A percentile compares a stretch with the other conserved stretches of the same genome.
Conservation (phyloP, 2,329 filamentous ascomycete species). For the Cladosporium sp. region DNA sequence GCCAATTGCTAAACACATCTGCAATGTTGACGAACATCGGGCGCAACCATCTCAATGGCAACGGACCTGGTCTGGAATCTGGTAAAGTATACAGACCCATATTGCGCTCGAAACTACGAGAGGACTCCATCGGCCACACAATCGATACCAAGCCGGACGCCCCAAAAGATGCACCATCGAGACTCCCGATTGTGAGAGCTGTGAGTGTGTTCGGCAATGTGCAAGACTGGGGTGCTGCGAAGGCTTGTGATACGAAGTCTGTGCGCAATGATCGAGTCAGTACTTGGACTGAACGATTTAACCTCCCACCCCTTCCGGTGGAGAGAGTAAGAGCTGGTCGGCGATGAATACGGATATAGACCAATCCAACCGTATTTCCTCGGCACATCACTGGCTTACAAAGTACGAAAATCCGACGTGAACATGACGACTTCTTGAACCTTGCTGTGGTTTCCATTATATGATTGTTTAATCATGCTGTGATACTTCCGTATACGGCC, state of each 20-base stretch:
- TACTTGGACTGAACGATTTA: not conserved
- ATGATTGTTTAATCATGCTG: not conserved
- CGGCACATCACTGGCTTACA: not conserved
- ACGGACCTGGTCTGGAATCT: not conserved
- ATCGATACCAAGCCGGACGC: not conserved
- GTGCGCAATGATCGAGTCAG: not conserved
- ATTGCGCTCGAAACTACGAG: not conserved
- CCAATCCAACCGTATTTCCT: not conserved
- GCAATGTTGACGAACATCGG: no score
- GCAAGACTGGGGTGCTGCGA: not conserved
- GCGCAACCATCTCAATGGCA: not conserved
- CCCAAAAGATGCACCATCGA: not conserved
- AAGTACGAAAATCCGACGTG: not conserved
- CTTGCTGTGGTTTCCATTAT: not conserved
- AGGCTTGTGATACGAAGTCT: not conserved
- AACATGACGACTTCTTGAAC: not conserved
- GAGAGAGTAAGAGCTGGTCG: not conserved
- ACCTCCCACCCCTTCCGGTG: not conserved
- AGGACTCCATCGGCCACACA: not conserved
- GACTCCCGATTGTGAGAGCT: not conserved
- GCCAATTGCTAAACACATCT: not conserved
- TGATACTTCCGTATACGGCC: not conserved
- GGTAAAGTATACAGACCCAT: not conserved
- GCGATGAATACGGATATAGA: not conserved
- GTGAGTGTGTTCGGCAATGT: slow-evolving; percentile 2